Conservation (phyloP, 805 yeast species). For the Candida coquimbonensis region DNA sequence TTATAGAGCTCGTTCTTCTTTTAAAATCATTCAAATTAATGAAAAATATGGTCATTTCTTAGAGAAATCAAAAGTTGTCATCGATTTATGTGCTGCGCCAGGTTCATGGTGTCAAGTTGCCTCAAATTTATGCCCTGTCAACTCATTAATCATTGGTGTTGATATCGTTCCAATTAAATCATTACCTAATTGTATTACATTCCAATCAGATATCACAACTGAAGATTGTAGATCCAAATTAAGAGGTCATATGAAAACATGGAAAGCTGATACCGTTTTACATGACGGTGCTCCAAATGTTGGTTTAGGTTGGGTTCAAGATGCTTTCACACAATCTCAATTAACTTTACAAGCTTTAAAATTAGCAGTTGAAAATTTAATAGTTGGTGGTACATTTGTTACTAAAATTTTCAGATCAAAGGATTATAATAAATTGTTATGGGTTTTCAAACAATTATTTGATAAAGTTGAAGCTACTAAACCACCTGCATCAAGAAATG, state of each 20-base stretch:
- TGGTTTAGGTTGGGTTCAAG: conserved; percentile 99
- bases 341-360: conserved; percentile 89
- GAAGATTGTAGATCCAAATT: conserved; percentile 94
- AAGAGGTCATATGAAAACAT: conserved; percentile 94
- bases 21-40: conserved; percentile 89
- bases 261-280: conserved; percentile 97
- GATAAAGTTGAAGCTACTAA: conserved; percentile 98
- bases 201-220: conserved; percentile 95
- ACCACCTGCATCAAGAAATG: conserved; percentile 98
- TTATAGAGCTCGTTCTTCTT: conserved; percentile 97
- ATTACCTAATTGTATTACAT: conserved; percentile 89
- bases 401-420: conserved; percentile 98
- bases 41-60: conserved; percentile 94
- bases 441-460: conserved; percentile 96
- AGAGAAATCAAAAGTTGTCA: conserved; percentile 90
- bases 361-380: conserved; percentile 87
- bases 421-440: conserved; percentile 92
- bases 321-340: conserved; percentile 97
- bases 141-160: conserved; percentile 95
- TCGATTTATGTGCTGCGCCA: conserved; percentile 98
- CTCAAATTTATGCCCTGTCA: conserved; percentile 83
- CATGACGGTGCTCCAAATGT: conserved; percentile 99
- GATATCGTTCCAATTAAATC: conserved; percentile 97
- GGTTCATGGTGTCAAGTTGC: conserved; percentile 99
- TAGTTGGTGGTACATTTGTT: conserved; percentile 90